Percentiles rank a stretch among this genome's conserved stretches.
Evolutionary conservation across 305 asterid species (phyloP).

Genomic region (Fraxinus dipetala): DNA sequence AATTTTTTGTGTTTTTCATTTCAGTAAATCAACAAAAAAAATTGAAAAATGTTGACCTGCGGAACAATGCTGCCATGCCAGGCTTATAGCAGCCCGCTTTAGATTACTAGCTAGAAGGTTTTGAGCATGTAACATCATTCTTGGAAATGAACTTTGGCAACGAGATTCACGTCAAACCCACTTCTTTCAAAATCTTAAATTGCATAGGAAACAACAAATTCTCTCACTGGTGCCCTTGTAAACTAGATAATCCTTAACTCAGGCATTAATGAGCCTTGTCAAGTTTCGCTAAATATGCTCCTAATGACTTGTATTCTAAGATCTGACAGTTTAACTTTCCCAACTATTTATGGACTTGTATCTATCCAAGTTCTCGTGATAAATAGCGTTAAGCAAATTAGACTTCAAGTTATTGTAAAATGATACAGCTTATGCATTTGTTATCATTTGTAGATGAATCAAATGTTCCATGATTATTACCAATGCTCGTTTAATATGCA

Average conservation of each 20-base stretch:
- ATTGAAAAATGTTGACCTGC: background rate
- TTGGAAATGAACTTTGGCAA: background rate
- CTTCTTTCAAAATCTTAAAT: background rate
- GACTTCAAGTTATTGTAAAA: background rate
- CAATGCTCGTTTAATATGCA: slow-evolving; percentile 32
- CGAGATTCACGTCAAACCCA: background rate
- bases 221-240: background rate
- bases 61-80: background rate
- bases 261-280: background rate
- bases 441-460: background rate
- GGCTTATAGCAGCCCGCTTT: background rate
- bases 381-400: background rate
- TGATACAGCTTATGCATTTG: background rate
- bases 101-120: background rate
- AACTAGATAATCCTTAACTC: background rate
- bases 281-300: background rate
- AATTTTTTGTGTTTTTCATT: slow-evolving; percentile 7
- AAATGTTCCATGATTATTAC: slow-evolving; percentile 4
- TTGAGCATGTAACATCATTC: background rate
- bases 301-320: background rate
- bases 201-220: background rate
- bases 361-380: slow-evolving; percentile 2
- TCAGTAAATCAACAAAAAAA: background rate
- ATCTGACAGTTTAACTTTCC: background rate
- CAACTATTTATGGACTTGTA: background rate